Conservation (phyloP, 2,329 filamentous ascomycete species). For the Pestalotiopsis sp. region DNA sequence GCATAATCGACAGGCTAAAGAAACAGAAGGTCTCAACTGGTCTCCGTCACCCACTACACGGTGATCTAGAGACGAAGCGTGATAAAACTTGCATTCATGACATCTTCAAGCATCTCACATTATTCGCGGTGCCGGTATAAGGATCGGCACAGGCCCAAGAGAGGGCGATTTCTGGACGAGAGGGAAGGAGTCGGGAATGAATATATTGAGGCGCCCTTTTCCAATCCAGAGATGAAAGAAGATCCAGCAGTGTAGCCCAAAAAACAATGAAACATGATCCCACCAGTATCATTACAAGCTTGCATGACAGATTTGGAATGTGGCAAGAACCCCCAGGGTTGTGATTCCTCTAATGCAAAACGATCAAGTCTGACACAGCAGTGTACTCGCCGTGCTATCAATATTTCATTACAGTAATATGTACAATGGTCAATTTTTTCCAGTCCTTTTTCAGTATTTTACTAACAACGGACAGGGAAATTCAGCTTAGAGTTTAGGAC, state of each 20-base stretch:
- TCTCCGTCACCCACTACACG: not conserved
- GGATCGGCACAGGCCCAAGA: not conserved
- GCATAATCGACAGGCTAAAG: not conserved
- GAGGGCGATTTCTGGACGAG: not conserved
- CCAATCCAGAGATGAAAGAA: not conserved
- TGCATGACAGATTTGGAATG: not conserved
- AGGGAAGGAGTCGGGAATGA: not conserved
- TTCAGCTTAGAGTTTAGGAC: not conserved
- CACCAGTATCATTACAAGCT: not conserved
- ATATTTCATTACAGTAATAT: no score
- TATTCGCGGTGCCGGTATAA: not conserved
- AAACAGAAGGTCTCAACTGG: not conserved
- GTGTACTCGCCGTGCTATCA: no score
- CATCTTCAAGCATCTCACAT: not conserved
- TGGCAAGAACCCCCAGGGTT: not conserved
- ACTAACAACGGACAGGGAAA: not conserved
- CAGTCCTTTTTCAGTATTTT: no score
- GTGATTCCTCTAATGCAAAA: not conserved
- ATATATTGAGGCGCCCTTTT: not conserved
- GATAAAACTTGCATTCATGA: constrained; percentile 3
- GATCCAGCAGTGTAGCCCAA: not conserved
- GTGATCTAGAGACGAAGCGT: not conserved
- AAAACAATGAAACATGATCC: not conserved
- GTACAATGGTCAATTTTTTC: no score
- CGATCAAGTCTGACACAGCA: no score